Conservation (phyloP, 345 rosid species). For the Carallia pectinifolia region DNA sequence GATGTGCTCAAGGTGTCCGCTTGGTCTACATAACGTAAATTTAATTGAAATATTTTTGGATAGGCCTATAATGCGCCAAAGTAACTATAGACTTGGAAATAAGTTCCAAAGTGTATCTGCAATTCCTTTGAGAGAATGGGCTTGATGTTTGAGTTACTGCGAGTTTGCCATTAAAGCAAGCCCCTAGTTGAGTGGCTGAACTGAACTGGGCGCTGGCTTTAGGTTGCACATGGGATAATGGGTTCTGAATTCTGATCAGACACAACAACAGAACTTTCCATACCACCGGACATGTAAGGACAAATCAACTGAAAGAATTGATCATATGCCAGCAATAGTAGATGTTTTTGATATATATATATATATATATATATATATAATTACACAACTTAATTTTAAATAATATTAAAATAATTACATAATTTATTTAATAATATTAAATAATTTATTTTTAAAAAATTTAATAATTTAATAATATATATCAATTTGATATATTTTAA, state of each 20-base stretch:
- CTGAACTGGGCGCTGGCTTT: background rate
- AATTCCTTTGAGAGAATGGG: background rate
- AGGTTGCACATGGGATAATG: conserved; percentile 5
- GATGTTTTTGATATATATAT: background rate
- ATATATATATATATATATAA: no score
- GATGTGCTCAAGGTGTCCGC: conserved; percentile 1
- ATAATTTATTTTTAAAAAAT: no score
- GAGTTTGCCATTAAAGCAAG: conserved; percentile 2
- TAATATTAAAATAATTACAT: no score
- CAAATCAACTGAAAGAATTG: background rate
- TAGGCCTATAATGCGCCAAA: background rate
- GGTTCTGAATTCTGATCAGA: background rate
- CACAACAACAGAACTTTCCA: background rate
- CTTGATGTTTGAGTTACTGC: background rate
- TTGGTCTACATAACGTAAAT: background rate
- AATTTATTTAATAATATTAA: no score
- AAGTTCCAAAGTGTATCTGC: background rate
- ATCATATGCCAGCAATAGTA: background rate
- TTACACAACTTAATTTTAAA: no score
- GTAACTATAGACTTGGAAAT: background rate
- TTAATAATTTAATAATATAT: no score
- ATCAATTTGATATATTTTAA: no score
- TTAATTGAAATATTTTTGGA: background rate
- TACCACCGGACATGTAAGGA: background rate
- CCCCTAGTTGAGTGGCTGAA: background rate